Evolutionary conservation across 2,329 filamentous ascomycete species (phyloP).

Genomic region (Decorospora gaudefroyi): DNA sequence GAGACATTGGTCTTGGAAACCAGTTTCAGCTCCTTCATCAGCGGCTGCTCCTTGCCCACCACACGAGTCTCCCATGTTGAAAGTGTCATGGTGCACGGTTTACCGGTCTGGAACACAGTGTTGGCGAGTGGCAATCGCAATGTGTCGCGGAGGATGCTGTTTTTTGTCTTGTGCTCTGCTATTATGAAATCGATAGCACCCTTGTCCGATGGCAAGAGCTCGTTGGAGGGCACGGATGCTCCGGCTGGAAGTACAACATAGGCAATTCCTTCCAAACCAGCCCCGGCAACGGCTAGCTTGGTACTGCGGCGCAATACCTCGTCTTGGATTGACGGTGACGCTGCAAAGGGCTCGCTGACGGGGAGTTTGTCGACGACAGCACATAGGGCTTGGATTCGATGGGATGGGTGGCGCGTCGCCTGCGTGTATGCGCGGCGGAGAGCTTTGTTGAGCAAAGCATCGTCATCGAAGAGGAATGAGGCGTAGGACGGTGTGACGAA

Average conservation of each 20-base stretch:
- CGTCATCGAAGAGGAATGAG: conserved; percentile 35
- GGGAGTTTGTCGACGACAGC: conserved; percentile 49
- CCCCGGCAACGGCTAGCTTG: conserved; percentile 23
- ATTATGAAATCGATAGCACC: conserved; percentile 35
- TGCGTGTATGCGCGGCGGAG: conserved; percentile 24
- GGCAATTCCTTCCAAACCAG: conserved; percentile 43
- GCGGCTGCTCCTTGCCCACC: neutral
- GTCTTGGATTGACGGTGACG: conserved; percentile 3
- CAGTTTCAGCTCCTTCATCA: conserved; percentile 8
- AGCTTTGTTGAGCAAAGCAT: conserved; percentile 34
- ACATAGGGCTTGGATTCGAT: conserved; percentile 30
- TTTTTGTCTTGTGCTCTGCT: conserved; percentile 3
- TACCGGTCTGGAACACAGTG: conserved; percentile 75
- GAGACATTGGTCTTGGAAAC: conserved; percentile 19
- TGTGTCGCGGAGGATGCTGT: conserved; percentile 11
- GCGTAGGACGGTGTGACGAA: conserved; percentile 44
- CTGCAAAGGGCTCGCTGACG: conserved; percentile 15
- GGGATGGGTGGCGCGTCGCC: neutral
- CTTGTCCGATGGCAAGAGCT: conserved; percentile 15
- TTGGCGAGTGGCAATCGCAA: conserved; percentile 71
- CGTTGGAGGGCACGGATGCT: conserved; percentile 16
- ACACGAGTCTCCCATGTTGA: conserved; percentile 30
- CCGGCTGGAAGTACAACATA: conserved; percentile 29
- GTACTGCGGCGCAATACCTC: conserved; percentile 2
- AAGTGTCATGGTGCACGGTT: conserved; percentile 37